phyloP scores from a whole-genome alignment of 805 yeast genomes.

The Yarrowia hollandica region DNA sequence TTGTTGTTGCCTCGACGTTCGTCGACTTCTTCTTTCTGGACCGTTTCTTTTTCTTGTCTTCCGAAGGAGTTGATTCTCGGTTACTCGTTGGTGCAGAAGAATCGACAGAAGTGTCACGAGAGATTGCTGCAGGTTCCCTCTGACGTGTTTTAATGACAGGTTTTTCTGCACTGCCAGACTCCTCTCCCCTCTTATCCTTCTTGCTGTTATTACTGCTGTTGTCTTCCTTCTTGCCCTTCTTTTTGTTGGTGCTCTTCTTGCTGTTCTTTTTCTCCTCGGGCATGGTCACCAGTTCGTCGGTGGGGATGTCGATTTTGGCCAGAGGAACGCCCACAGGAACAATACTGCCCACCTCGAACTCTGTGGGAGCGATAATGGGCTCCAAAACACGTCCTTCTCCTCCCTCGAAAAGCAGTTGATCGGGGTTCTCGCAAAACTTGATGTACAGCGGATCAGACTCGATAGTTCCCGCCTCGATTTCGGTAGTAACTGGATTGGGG shows the following conservation, averaged over 20 bases:
- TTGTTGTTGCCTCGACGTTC: background rate
- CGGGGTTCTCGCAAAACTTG: slow-evolving; percentile 24
- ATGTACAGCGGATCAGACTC: slow-evolving; percentile 10
- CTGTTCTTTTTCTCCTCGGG: slow-evolving; percentile 6
- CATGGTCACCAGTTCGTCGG: background rate
- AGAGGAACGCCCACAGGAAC: slow-evolving; percentile 18
- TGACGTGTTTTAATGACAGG: background rate
- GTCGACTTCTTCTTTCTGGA: slow-evolving; percentile 4
- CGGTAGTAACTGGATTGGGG: background rate
- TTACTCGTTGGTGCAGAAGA: no score
- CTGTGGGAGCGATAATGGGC: slow-evolving; percentile 14
- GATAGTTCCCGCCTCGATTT: background rate
- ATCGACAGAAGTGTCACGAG: background rate
- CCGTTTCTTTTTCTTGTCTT: slow-evolving; percentile 18
- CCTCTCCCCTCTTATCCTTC: background rate
- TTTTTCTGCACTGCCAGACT: background rate
- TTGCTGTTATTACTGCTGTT: background rate
- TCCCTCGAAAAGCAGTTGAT: slow-evolving; percentile 2
- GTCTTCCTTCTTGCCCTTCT: background rate
- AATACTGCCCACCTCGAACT: background rate
- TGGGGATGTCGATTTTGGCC: slow-evolving; percentile 23
- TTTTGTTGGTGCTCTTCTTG: slow-evolving; percentile 7
- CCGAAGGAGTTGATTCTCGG: background rate
- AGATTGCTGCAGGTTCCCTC: background rate
- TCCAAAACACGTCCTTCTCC: slow-evolving; percentile 2